phyloP scores from a whole-genome alignment of 805 yeast species.

The Candida peoriensis region DNA sequence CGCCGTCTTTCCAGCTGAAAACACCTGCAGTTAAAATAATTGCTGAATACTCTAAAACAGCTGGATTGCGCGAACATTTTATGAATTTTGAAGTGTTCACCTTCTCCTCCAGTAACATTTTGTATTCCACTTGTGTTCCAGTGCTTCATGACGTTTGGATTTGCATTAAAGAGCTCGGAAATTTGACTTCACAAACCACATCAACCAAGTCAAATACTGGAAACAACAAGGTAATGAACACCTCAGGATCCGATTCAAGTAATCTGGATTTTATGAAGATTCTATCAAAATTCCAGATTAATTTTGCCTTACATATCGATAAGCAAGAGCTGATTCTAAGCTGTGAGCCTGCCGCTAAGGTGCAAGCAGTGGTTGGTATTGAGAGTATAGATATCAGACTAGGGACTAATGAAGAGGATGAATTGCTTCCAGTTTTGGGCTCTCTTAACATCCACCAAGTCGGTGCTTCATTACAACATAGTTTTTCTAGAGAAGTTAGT shows the following conservation, averaged over 20 bases:
- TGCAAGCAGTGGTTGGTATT: slow-evolving; percentile 76
- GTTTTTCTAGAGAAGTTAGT: slow-evolving; percentile 85
- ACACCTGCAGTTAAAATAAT: slow-evolving; percentile 71
- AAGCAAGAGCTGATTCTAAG: slow-evolving; percentile 73
- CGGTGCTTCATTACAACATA: slow-evolving; percentile 76
- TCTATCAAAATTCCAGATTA: slow-evolving; percentile 53
- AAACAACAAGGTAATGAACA: slow-evolving; percentile 3
- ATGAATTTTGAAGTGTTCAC: slow-evolving; percentile 51
- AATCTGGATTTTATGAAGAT: slow-evolving; percentile 37
- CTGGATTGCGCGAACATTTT: slow-evolving; percentile 35
- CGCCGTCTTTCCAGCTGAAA: slow-evolving; percentile 54
- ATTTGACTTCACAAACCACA: too few species aligned
- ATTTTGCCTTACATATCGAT: slow-evolving; percentile 58
- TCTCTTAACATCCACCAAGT: slow-evolving; percentile 49
- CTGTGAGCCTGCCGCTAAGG: slow-evolving; percentile 93
- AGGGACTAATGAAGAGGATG: slow-evolving; percentile 41
- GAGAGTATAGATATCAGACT: slow-evolving; percentile 60
- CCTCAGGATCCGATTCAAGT: slow-evolving; percentile 11
- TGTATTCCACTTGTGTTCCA: slow-evolving; percentile 76
- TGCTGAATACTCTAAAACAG: slow-evolving; percentile 44
- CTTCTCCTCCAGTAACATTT: slow-evolving; percentile 64
- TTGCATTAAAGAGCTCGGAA: slow-evolving; percentile 45
- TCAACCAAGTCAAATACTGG: too few species aligned
- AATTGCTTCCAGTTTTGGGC: slow-evolving; percentile 37
- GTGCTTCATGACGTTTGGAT: slow-evolving; percentile 55